Evolutionary conservation across 495 filamentous ascomycete genomes (phyloP).

Genomic region (Aspergillus nidulans): DNA sequence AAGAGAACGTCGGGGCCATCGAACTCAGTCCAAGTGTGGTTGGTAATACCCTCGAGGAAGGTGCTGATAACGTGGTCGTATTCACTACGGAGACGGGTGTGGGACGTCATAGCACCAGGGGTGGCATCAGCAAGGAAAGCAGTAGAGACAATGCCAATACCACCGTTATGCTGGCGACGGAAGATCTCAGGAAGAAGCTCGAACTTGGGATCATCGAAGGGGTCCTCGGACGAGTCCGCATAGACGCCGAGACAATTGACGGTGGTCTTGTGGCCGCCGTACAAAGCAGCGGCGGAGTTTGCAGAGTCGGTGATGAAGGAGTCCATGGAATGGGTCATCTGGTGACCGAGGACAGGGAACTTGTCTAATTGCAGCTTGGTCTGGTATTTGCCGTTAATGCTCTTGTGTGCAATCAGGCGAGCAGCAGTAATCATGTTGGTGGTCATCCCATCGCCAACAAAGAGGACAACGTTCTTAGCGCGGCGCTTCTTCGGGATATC

Average conservation of each 20-base stretch:
- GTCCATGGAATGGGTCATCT: constrained; percentile 70
- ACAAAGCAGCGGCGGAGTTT: constrained; percentile 69
- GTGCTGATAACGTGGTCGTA: constrained; percentile 62
- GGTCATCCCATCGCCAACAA: constrained; percentile 77
- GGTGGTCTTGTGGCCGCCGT: constrained; percentile 69
- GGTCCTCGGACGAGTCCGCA: constrained; percentile 58
- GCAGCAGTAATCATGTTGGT: constrained; percentile 73
- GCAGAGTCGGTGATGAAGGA: constrained; percentile 73
- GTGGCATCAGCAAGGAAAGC: constrained; percentile 71
- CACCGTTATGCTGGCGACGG: constrained; percentile 48
- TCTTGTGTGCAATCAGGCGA: constrained; percentile 69
- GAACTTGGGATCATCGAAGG: constrained; percentile 71
- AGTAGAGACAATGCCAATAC: constrained; percentile 58
- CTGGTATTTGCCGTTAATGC: constrained; percentile 70
- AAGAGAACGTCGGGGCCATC: constrained; percentile 68
- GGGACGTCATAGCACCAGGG: constrained; percentile 61
- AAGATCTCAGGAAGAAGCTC: constrained; percentile 73
- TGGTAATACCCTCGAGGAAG: constrained; percentile 50
- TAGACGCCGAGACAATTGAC: constrained; percentile 73
- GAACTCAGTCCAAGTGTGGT: constrained; percentile 64
- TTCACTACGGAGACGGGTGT: constrained; percentile 57
- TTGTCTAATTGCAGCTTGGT: constrained; percentile 62
- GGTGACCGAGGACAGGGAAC: constrained; percentile 67
- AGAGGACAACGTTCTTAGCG: constrained; percentile 74
- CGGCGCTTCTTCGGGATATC: constrained; percentile 57